Evolutionary conservation across 495 filamentous ascomycete genomes (phyloP).

Genomic region (Daldinia loculata): DNA sequence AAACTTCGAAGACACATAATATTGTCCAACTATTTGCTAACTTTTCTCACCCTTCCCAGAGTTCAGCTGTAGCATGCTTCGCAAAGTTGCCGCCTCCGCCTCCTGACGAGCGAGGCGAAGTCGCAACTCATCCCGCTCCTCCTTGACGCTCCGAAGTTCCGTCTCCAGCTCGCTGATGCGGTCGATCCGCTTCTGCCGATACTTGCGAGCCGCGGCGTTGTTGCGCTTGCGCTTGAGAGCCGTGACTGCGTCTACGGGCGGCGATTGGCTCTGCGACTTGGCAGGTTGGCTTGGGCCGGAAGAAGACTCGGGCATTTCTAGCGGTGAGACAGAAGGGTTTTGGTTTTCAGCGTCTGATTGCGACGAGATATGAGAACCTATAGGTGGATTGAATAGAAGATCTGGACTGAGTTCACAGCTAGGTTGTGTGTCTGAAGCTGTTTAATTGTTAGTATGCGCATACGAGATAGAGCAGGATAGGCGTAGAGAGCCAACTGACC

Average conservation of each 20-base stretch:
- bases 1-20: constrained; percentile 15
- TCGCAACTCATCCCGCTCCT: constrained; percentile 72
- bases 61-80: constrained; percentile 54
- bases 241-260: constrained; percentile 37
- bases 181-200: constrained; percentile 74
- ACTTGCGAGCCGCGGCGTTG: constrained; percentile 74
- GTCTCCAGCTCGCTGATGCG: constrained; percentile 69
- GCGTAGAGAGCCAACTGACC: constrained; percentile 30
- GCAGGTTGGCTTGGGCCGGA: constrained; percentile 20
- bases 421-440: constrained; percentile 32
- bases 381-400: constrained; percentile 35
- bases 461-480: neutral
- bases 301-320: constrained; percentile 31
- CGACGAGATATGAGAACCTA: constrained; percentile 14
- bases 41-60: constrained; percentile 37
- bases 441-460: neutral
- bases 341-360: constrained; percentile 23
- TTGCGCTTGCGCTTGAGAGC: constrained; percentile 69
- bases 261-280: constrained; percentile 35
- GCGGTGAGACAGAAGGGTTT: constrained; percentile 28
- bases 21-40: constrained; percentile 29
- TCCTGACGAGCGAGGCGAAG: constrained; percentile 69
- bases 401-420: constrained; percentile 26
- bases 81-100: constrained; percentile 62
- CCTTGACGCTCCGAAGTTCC: constrained; percentile 65